phyloP scores from a whole-genome alignment of 306 rosid genomes.

The Cucumis melo region DNA sequence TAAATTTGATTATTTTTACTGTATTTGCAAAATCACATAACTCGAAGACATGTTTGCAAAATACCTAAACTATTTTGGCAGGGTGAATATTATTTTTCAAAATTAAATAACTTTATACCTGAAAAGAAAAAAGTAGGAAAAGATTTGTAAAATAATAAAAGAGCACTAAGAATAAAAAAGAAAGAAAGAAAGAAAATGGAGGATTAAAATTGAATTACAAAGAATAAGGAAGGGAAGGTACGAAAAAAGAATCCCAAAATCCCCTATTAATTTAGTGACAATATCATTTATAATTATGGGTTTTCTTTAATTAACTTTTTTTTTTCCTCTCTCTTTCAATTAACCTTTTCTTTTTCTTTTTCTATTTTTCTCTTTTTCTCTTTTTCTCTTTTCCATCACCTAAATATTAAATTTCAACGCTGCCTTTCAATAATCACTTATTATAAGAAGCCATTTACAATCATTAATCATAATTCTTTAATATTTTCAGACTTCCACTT shows the following conservation, averaged over 20 bases:
- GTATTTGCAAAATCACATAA: too few relatives aligned
- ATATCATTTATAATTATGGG: conserved; percentile 1
- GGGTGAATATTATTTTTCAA: neutral
- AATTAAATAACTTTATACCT: neutral
- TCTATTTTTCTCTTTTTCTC: too few relatives aligned
- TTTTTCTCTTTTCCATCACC: neutral
- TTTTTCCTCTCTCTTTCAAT: neutral
- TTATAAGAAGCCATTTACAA: too few relatives aligned
- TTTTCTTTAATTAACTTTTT: neutral
- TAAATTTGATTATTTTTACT: too few relatives aligned
- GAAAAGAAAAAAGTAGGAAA: neutral
- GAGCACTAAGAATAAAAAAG: neutral
- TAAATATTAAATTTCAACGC: too few relatives aligned
- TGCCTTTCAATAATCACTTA: too few relatives aligned
- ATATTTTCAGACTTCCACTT: too few relatives aligned
- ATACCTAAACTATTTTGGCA: too few relatives aligned
- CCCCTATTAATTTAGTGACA: neutral
- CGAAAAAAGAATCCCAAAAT: neutral
- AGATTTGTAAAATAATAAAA: neutral
- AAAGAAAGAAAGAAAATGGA: neutral
- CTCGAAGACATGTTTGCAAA: too few relatives aligned
- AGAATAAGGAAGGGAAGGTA: neutral
- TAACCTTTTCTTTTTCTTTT: too few relatives aligned
- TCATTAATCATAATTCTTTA: neutral
- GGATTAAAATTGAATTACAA: neutral